Percentiles rank a stretch among this genome's conserved stretches.
These are phyloP conservation scores for Haplographium delicatum DNA, from an alignment of 495 filamentous ascomycete species.

Conservation along the genomic window DNA sequence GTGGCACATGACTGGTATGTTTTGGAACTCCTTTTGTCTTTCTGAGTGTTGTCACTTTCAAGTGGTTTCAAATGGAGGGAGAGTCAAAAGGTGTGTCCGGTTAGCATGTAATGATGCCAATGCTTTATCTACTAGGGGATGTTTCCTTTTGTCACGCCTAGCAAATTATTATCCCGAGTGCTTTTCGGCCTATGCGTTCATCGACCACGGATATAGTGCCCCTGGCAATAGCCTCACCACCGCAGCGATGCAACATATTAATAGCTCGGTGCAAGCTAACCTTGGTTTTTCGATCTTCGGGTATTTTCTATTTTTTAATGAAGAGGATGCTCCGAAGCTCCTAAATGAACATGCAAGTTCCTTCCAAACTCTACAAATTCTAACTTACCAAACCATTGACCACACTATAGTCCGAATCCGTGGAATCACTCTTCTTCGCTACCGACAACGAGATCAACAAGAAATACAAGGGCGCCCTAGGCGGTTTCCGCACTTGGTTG, in stretches of 20 bases:
- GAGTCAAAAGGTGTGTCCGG: conserved; percentile 4
- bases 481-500: conserved; percentile 21
- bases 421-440: conserved; percentile 17
- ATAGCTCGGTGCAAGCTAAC: conserved; percentile 5
- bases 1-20: conserved; percentile 34
- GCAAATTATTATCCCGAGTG: conserved; percentile 18
- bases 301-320: conserved; percentile 24
- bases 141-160: conserved; percentile 20
- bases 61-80: conserved; percentile 5
- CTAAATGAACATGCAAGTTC: conserved; percentile 18
- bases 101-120: conserved; percentile 18
- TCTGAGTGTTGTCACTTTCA: conserved; percentile 8
- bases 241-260: conserved; percentile 15
- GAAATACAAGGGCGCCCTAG: conserved; percentile 19
- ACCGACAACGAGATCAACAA: conserved; percentile 19
- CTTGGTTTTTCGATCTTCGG: conserved; percentile 23
- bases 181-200: conserved; percentile 17
- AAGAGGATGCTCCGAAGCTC: conserved; percentile 20
- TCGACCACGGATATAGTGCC: conserved; percentile 15
- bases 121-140: conserved; percentile 18
- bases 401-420: conserved; percentile 18
- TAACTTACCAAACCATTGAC: conserved; percentile 15
- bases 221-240: conserved; percentile 14
- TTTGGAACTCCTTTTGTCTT: conserved; percentile 10
- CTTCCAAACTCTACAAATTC: conserved; percentile 18